Percentiles rank a stretch among this genome's conserved stretches.
phyloP scores from a whole-genome alignment of 208 protist genomes.

The Wallacemonas sp. region DNA sequence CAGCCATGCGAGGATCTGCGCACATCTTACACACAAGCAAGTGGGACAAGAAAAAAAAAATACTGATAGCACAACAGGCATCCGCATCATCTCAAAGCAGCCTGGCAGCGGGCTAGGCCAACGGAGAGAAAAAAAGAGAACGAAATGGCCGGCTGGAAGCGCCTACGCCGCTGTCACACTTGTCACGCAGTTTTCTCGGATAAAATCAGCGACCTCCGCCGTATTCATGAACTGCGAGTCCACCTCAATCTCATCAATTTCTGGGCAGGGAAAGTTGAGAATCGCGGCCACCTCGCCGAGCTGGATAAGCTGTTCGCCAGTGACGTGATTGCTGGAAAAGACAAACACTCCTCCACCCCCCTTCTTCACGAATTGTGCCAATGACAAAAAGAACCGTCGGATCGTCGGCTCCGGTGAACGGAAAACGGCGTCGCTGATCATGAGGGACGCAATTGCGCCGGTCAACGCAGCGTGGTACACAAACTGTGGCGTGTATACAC shows the following conservation, averaged over 20 bases:
- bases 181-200: slow-evolving; percentile 52
- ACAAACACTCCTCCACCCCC: slow-evolving; percentile 85
- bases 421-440: slow-evolving; percentile 95
- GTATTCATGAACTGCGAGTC: slow-evolving; percentile 59
- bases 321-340: slow-evolving; percentile 95
- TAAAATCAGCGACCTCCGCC: slow-evolving; percentile 66
- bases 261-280: slow-evolving; percentile 88
- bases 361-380: slow-evolving; percentile 89
- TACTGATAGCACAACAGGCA: too few relatives aligned
- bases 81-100: too few relatives aligned
- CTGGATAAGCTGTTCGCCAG: slow-evolving; percentile 93
- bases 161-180: slow-evolving; percentile 31
- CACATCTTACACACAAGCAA: too few relatives aligned
- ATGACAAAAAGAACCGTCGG: slow-evolving; percentile 90
- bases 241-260: slow-evolving; percentile 90
- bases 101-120: too few relatives aligned
- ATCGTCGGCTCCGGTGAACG: slow-evolving; percentile 80
- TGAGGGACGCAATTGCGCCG: slow-evolving; percentile 80
- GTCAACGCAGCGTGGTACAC: slow-evolving; percentile 83
- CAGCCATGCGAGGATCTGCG: too few relatives aligned
- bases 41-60: too few relatives aligned
- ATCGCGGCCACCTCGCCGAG: slow-evolving; percentile 94
- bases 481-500: slow-evolving; percentile 93
- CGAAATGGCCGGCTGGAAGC: background rate
- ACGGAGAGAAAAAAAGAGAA: too few relatives aligned